Base-by-base conservation (phyloP, 1,284 basidiomycete species). In the Mycena sp. region DNA sequence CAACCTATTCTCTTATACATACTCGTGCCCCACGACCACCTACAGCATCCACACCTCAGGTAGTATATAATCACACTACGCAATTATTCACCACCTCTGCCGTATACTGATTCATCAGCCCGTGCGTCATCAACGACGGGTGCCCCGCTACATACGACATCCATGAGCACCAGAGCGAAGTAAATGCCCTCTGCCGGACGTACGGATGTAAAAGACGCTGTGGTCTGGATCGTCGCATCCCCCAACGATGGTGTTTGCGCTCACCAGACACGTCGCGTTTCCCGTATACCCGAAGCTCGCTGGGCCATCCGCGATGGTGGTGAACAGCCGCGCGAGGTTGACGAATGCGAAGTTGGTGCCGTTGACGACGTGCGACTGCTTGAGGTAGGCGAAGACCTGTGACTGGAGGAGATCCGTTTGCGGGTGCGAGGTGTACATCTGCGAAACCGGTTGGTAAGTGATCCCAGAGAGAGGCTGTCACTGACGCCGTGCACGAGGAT, bases 201-300 rank as follows among this genome's bases (percentile, higher is more conserved):
- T 56, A 74, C 74, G 73, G 32, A 76, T 75, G 50, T 65, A 76
- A 48, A 76, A 76, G 6, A 76, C 74, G 49, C 72, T 74, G 23
- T 49, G 63, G 43, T 74, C 70, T 37, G 74, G 72, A 59, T 73
- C 70, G 25, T 63, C 55, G 56, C 74, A 75, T 29, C 73, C 74
- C 26, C 74, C 74, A 1, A 69, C 71, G 17, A 63, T 73, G 0
- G 72, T 73, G 26, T 69, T 68, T 9, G 71, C 65, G 63, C 74
- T 75, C n/a, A 75, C 53, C 10, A 75, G 67, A 56, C 74, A 76
- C 23, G 73, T 76, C 11, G 73, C 57, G 53, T 71, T 71, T 3
- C 74, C 74, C 5, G 43, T 51, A 49, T 71, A 76, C 11, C 73
- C 73, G 41, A 76, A 76, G 0, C 59, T 25, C 23, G 64, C 48